A percentile compares a stretch with the other conserved stretches of the same genome.
phyloP scores from a whole-genome alignment of 1,284 basidiomycete genomes.

The Thelephora terrestris region DNA sequence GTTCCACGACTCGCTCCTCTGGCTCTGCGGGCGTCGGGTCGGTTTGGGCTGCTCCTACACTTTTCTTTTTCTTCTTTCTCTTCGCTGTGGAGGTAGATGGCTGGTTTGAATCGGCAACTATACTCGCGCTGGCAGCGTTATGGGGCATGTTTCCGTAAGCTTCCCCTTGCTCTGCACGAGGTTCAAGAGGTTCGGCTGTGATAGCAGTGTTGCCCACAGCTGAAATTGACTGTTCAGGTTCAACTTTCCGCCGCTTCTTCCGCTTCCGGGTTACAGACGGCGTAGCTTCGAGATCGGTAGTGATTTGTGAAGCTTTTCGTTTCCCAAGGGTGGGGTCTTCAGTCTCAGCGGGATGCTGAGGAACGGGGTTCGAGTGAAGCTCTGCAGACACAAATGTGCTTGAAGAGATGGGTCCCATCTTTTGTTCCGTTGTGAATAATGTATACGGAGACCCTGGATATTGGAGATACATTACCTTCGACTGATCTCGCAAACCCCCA shows the following conservation, averaged over 20 bases:
- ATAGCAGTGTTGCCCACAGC: neutral
- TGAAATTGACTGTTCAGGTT: neutral
- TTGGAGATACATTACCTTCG: neutral
- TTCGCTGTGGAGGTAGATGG: neutral
- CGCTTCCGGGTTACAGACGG: too few species aligned
- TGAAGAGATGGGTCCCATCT: conserved; percentile 1
- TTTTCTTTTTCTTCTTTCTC: conserved; percentile 9
- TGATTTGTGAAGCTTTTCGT: too few species aligned
- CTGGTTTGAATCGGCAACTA: neutral
- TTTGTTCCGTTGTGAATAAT: conserved; percentile 2
- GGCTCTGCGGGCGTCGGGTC: neutral
- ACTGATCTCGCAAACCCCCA: conserved; percentile 10
- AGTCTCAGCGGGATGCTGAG: neutral
- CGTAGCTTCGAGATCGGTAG: too few species aligned
- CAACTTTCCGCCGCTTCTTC: conserved; percentile 21
- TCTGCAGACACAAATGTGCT: conserved; percentile 2
- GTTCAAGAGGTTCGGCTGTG: neutral
- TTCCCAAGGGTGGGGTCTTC: too few species aligned
- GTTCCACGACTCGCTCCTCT: neutral
- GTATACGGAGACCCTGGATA: too few species aligned
- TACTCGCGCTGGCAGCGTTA: neutral
- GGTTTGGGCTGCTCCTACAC: neutral
- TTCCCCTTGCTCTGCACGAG: neutral
- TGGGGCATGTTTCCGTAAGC: neutral
- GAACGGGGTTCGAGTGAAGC: conserved; percentile 7